Evolutionary conservation across 352 stramenopile species (phyloP).

Genomic region (Globisporangium echinulatum): DNA sequence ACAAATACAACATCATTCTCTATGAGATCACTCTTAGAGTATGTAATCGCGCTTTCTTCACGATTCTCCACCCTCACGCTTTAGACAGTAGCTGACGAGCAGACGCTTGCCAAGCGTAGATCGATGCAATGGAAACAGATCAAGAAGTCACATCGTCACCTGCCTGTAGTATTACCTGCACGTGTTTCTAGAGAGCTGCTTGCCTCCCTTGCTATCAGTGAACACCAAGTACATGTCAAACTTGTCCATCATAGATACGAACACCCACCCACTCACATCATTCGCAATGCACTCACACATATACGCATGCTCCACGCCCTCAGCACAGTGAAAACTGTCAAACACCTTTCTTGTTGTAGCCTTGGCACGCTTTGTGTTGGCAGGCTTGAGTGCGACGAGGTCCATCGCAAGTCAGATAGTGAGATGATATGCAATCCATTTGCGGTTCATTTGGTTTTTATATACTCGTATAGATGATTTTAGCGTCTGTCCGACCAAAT

Average conservation of each 20-base stretch:
- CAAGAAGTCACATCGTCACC: neutral
- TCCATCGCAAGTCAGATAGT: neutral
- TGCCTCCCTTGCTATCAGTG: neutral
- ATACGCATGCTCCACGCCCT: neutral
- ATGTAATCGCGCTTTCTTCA: slow-evolving; percentile 4
- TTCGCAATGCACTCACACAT: neutral
- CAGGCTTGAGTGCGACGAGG: neutral
- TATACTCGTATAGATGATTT: neutral
- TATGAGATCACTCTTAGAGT: too few relatives aligned
- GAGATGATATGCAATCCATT: neutral
- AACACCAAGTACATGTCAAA: slow-evolving; percentile 1
- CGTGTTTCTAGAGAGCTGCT: neutral
- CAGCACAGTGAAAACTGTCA: neutral
- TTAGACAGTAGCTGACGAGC: neutral
- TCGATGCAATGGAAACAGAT: neutral
- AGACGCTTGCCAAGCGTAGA: neutral
- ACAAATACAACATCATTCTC: too few relatives aligned
- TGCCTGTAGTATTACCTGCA: neutral
- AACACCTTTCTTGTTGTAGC: neutral
- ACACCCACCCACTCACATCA: neutral
- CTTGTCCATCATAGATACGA: neutral
- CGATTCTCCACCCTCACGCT: neutral
- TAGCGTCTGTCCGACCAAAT: slow-evolving; percentile 2
- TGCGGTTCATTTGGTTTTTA: neutral
- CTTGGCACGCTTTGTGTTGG: neutral